Percentiles rank a stretch among this genome's conserved stretches.
phyloP scores from a whole-genome alignment of 139 green algal species.

The Chlamydomonas applanata region DNA sequence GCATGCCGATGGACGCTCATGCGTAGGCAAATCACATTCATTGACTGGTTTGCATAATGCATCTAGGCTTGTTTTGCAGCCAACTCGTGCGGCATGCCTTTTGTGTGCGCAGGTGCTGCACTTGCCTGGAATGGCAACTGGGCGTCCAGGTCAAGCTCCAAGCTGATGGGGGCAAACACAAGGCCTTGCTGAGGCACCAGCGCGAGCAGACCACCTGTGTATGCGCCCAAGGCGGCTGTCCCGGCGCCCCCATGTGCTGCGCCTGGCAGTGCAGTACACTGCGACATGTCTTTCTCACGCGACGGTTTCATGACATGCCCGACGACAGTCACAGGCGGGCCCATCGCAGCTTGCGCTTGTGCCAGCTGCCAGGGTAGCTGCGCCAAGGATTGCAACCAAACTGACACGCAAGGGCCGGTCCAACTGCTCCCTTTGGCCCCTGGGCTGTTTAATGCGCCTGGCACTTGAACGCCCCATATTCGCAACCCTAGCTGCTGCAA shows the following conservation, averaged over 20 bases:
- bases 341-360: neutral
- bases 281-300: constrained; percentile 32
- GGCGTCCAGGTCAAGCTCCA: neutral
- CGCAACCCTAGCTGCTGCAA: no score
- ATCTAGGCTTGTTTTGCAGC: no score
- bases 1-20: neutral
- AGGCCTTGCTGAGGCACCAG: constrained; percentile 21
- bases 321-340: constrained; percentile 23
- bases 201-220: constrained; percentile 25
- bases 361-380: neutral
- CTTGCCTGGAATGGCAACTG: constrained; percentile 9
- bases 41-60: no score
- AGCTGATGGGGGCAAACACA: constrained; percentile 17
- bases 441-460: neutral
- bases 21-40: neutral
- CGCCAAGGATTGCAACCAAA: neutral
- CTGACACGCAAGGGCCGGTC: neutral
- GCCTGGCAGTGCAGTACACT: neutral
- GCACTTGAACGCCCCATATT: no score
- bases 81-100: no score
- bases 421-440: neutral
- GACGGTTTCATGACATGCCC: constrained; percentile 44
- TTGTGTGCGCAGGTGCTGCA: no score
- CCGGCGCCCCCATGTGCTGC: neutral
- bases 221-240: no score